Percentiles rank a stretch among this genome's conserved stretches.
phyloP scores from a whole-genome alignment of 441 rosid genomes.

The Mallotus japonicus region DNA sequence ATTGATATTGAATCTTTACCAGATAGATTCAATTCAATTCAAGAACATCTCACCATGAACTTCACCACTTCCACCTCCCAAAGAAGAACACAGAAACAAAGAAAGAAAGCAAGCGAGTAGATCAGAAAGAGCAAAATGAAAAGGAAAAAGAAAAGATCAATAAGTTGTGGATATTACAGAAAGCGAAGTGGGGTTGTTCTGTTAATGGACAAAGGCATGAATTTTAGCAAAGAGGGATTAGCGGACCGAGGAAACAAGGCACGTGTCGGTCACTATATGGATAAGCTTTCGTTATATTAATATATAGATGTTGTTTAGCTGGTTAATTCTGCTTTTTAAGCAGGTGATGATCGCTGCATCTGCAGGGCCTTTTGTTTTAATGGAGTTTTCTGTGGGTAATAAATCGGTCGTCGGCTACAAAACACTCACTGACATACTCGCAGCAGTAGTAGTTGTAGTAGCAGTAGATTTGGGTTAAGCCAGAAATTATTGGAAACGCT shows the following conservation, averaged over 20 bases:
- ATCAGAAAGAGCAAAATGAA: neutral
- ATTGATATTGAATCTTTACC: slow-evolving; percentile 27
- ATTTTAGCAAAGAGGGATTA: slow-evolving; percentile 29
- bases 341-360: too few relatives aligned
- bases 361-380: too few relatives aligned
- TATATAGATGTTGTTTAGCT: too few relatives aligned
- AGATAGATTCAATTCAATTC: slow-evolving; percentile 5
- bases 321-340: neutral
- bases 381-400: too few relatives aligned
- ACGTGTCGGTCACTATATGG: slow-evolving; percentile 31
- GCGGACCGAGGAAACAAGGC: slow-evolving; percentile 30
- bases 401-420: too few relatives aligned
- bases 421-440: too few relatives aligned
- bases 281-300: neutral
- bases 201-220: slow-evolving; percentile 19
- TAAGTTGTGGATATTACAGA: neutral
- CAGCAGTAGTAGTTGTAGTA: too few relatives aligned
- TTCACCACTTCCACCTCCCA: slow-evolving; percentile 21
- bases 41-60: slow-evolving; percentile 15
- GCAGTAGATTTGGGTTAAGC: too few relatives aligned
- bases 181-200: slow-evolving; percentile 17
- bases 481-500: too few relatives aligned
- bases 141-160: neutral
- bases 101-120: neutral
- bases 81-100: neutral